Conservation (phyloP, 192 early-diverging fungal genomes). For the Coemansia sp. region DNA sequence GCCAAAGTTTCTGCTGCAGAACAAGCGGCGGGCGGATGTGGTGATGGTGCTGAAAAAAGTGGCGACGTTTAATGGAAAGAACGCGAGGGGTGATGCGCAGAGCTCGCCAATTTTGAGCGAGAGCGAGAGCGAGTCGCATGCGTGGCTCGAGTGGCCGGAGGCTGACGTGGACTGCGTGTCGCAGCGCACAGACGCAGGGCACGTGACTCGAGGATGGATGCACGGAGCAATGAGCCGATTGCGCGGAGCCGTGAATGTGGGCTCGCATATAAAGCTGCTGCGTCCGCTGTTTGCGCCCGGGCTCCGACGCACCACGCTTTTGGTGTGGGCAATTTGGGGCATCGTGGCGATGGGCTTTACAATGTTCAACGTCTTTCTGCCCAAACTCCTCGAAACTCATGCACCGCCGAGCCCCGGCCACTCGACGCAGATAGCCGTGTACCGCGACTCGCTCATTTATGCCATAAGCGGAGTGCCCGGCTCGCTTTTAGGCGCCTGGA, state of each 20-base stretch:
- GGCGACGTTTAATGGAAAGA: constrained; percentile 60
- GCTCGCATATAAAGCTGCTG: constrained; percentile 28
- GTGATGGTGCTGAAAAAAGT: constrained; percentile 68
- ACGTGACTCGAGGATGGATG: not conserved
- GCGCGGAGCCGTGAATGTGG: constrained; percentile 17
- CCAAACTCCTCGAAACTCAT: constrained; percentile 69
- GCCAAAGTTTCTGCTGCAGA: constrained; percentile 74
- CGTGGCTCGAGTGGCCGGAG: constrained; percentile 55
- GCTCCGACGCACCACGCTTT: constrained; percentile 61
- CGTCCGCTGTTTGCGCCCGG: constrained; percentile 57
- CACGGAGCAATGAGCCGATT: not conserved
- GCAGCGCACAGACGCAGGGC: not conserved
- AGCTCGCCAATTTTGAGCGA: not conserved
- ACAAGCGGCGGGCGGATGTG: constrained; percentile 64
- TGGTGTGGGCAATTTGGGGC: constrained; percentile 79
- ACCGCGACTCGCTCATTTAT: constrained; percentile 74
- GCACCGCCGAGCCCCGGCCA: constrained; percentile 4
- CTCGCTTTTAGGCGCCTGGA: constrained; percentile 64
- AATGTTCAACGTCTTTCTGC: constrained; percentile 87
- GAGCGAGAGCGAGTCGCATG: constrained; percentile 4
- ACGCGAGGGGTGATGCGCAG: not conserved
- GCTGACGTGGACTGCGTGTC: not conserved
- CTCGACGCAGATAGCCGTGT: constrained; percentile 57
- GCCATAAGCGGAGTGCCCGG: constrained; percentile 77
- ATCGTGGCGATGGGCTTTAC: constrained; percentile 75